A percentile compares a stretch with the other conserved stretches of the same genome.
These are phyloP conservation scores for Thuja plicata DNA, from an alignment of 83 land plant genomes.

Conservation along the genomic window DNA sequence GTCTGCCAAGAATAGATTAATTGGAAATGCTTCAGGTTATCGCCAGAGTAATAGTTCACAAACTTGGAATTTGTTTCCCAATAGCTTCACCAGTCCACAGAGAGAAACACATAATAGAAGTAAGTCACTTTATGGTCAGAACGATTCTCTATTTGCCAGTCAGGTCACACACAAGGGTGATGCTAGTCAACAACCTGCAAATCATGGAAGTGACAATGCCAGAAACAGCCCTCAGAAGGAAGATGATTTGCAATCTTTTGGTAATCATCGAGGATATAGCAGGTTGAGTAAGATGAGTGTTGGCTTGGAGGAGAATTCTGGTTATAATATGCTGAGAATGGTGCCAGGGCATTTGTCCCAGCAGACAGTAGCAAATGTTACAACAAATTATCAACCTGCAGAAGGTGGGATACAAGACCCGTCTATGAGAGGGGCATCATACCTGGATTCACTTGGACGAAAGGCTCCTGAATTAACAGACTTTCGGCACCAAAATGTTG, in stretches of 20 bases:
- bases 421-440: neutral
- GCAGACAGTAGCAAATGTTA: neutral
- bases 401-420: conserved; percentile 3
- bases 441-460: conserved; percentile 1
- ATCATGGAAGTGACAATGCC: conserved; percentile 5
- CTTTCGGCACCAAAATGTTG: conserved; percentile 23
- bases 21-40: neutral
- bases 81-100: conserved; percentile 22
- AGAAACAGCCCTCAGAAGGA: conserved; percentile 7
- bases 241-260: conserved; percentile 8
- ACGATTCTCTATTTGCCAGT: neutral
- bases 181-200: conserved; percentile 15
- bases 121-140: conserved; percentile 13
- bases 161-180: conserved; percentile 4
- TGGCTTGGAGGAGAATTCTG: conserved; percentile 1
- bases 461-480: conserved; percentile 19
- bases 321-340: conserved; percentile 6
- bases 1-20: neutral
- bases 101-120: conserved; percentile 24
- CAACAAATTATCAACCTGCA: conserved; percentile 13
- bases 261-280: conserved; percentile 9
- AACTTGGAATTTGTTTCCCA: conserved; percentile 26
- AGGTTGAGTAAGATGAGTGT: conserved; percentile 8
- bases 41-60: conserved; percentile 20
- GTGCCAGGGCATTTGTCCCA: conserved; percentile 2